Percentiles rank a stretch among this genome's conserved stretches.
phyloP scores from a whole-genome alignment of 2,329 filamentous ascomycete genomes.

The Diplodia seriata region DNA sequence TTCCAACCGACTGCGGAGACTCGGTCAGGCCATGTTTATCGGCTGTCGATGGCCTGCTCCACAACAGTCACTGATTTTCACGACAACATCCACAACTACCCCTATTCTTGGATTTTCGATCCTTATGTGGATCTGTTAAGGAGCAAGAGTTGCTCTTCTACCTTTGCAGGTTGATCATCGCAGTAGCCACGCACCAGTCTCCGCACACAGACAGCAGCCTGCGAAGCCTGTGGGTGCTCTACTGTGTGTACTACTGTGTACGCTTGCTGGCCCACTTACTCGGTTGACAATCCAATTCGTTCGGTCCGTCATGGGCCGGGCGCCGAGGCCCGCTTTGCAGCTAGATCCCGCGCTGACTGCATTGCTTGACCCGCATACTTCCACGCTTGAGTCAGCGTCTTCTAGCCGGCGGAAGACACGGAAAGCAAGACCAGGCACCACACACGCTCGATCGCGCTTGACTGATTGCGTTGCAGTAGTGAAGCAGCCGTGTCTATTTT shows the following conservation, averaged over 20 bases:
- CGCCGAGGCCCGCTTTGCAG: slow-evolving; percentile 9
- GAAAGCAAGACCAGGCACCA: slow-evolving; percentile 21
- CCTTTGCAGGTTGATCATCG: slow-evolving; percentile 20
- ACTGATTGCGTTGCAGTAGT: slow-evolving; percentile 4
- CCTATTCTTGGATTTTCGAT: not conserved
- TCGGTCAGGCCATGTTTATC: slow-evolving; percentile 25
- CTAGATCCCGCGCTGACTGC: slow-evolving; percentile 15
- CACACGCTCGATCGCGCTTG: slow-evolving; percentile 19
- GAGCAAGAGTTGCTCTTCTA: not conserved
- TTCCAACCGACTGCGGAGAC: slow-evolving; percentile 10
- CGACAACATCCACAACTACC: not conserved
- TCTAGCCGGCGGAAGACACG: slow-evolving; percentile 20
- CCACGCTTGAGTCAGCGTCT: slow-evolving; percentile 17
- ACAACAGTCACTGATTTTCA: slow-evolving; percentile 8
- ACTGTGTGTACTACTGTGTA: not conserved
- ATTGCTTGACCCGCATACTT: slow-evolving; percentile 25
- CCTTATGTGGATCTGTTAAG: not conserved
- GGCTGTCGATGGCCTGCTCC: slow-evolving; percentile 19
- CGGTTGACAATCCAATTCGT: not conserved
- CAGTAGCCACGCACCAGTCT: not conserved
- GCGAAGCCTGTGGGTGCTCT: not conserved
- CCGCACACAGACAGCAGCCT: slow-evolving; percentile 25
- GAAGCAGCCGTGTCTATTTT: slow-evolving; percentile 5
- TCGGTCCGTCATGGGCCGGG: slow-evolving; percentile 10
- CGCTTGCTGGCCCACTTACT: slow-evolving; percentile 1